phyloP scores from a whole-genome alignment of 2,329 filamentous ascomycete genomes.

The Epichloe sp. region DNA sequence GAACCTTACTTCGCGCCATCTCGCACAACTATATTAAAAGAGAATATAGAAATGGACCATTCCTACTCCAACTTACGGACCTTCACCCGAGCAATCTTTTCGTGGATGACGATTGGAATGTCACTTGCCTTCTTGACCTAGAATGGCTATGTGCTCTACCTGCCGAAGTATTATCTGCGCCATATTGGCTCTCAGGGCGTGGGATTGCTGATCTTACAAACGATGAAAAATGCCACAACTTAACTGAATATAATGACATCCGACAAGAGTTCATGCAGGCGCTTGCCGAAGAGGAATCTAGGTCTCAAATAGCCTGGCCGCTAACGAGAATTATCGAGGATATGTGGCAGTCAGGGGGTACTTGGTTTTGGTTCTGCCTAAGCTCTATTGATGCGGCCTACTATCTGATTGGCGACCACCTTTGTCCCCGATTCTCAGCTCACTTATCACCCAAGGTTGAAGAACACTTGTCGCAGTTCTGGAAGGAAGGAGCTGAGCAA shows the following conservation, averaged over 20 bases:
- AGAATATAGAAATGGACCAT: slow-evolving; percentile 15
- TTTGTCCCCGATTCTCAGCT: neutral
- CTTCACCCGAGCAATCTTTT: slow-evolving; percentile 22
- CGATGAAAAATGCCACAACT: neutral
- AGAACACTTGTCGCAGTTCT: neutral
- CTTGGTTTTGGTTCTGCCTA: slow-evolving; percentile 4
- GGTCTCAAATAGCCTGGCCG: neutral
- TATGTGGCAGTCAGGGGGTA: slow-evolving; percentile 2
- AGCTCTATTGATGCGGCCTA: neutral
- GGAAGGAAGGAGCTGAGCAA: neutral
- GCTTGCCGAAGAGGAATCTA: slow-evolving; percentile 8
- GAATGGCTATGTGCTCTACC: slow-evolving; percentile 21
- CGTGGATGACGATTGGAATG: slow-evolving; percentile 22
- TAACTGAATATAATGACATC: slow-evolving; percentile 6
- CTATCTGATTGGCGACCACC: slow-evolving; percentile 1
- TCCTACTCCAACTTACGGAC: slow-evolving; percentile 18
- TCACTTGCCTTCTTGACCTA: slow-evolving; percentile 20
- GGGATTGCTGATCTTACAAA: slow-evolving; percentile 9
- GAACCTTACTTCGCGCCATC: slow-evolving; percentile 11
- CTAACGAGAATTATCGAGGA: slow-evolving; percentile 1
- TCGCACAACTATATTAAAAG: slow-evolving; percentile 14
- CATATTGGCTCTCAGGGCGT: slow-evolving; percentile 13
- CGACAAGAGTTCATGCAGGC: slow-evolving; percentile 10
- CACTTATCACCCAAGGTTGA: neutral
- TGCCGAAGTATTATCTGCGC: slow-evolving; percentile 8